Conservation (phyloP, 2,329 filamentous ascomycete species). For the Monosporascus sp. region DNA sequence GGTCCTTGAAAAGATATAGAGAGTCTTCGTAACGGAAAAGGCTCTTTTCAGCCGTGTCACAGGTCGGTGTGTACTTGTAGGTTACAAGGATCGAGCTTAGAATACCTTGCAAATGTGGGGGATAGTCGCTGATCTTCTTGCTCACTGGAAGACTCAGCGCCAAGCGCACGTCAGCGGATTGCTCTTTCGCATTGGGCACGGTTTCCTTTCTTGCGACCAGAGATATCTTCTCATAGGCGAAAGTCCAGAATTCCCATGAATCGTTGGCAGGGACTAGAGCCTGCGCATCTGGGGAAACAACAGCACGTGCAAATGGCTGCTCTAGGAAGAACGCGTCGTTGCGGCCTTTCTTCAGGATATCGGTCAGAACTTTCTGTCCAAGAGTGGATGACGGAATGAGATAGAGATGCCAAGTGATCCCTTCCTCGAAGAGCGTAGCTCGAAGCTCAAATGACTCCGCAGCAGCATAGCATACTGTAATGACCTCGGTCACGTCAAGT, state of each 20-base stretch:
- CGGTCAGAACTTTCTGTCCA: neutral
- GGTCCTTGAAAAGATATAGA: constrained; percentile 28
- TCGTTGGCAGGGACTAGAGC: constrained; percentile 2
- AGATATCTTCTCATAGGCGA: neutral
- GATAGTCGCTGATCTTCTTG: neutral
- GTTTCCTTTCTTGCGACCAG: neutral
- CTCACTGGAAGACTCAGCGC: neutral
- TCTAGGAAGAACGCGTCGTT: neutral
- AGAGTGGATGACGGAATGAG: constrained; percentile 9
- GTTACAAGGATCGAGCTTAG: constrained; percentile 6
- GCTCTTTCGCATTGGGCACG: too few species aligned
- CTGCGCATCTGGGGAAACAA: neutral
- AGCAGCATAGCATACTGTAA: constrained; percentile 19
- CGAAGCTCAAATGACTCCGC: constrained; percentile 15
- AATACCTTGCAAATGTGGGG: neutral
- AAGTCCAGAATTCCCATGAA: constrained; percentile 13
- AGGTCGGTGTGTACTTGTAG: constrained; percentile 17
- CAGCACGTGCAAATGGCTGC: constrained; percentile 14
- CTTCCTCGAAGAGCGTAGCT: constrained; percentile 12
- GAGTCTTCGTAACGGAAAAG: constrained; percentile 7
- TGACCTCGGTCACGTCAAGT: constrained; percentile 19
- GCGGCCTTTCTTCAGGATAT: neutral
- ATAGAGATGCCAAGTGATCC: constrained; percentile 21
- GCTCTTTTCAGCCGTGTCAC: constrained; percentile 26
- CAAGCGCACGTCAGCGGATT: neutral